A percentile compares a stretch with the other conserved stretches of the same genome.
These are phyloP conservation scores for Metarhizium sp. DNA, from an alignment of 2,329 filamentous ascomycete genomes.

Conservation along the genomic window DNA sequence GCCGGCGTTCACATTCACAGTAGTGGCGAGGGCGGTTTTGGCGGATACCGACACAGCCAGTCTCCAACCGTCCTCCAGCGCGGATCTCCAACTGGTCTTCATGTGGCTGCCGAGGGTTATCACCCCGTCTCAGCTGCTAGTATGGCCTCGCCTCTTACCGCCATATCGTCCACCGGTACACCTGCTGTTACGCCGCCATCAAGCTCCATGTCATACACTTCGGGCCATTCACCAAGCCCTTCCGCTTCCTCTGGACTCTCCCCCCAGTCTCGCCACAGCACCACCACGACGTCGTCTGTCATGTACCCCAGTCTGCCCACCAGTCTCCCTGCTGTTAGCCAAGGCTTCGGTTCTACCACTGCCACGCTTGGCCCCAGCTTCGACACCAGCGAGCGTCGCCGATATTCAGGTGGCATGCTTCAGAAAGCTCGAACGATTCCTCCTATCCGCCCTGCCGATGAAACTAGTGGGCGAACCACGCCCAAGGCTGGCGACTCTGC, in stretches of 20 bases:
- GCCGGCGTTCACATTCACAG: slow-evolving; percentile 69
- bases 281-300: slow-evolving; percentile 47
- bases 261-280: slow-evolving; percentile 53
- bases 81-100: slow-evolving; percentile 21
- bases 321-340: slow-evolving; percentile 51
- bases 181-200: slow-evolving; percentile 70
- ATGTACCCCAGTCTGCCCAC: slow-evolving; percentile 63
- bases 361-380: slow-evolving; percentile 63
- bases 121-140: slow-evolving; percentile 41
- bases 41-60: slow-evolving; percentile 48
- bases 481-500: slow-evolving; percentile 34
- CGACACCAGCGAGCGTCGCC: slow-evolving; percentile 52
- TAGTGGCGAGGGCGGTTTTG: slow-evolving; percentile 56
- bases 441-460: slow-evolving; percentile 26
- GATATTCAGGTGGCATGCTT: slow-evolving; percentile 58
- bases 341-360: slow-evolving; percentile 60
- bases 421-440: slow-evolving; percentile 44
- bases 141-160: slow-evolving; percentile 51
- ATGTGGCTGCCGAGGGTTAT: slow-evolving; percentile 26
- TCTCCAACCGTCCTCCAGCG: slow-evolving; percentile 37
- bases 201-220: slow-evolving; percentile 67
- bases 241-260: slow-evolving; percentile 59
- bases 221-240: slow-evolving; percentile 64
- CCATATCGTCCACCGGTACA: slow-evolving; percentile 55
- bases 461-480: slow-evolving; percentile 30